Evolutionary conservation across 192 early-diverging fungal species (phyloP).

Genomic region (Helicostylum pulchrum): DNA sequence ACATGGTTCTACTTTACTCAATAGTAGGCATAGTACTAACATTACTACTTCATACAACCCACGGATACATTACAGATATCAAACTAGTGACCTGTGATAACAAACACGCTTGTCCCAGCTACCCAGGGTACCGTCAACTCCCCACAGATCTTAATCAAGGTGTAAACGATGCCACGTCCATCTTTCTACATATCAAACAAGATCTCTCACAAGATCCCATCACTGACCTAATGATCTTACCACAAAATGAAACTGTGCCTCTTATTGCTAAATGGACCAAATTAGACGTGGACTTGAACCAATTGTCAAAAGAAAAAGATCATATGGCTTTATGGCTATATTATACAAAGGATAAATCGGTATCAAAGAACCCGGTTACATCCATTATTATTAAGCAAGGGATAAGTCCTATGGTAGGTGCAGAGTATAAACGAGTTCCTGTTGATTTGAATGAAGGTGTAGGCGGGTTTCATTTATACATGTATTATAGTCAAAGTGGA

Average conservation of each 20-base stretch:
- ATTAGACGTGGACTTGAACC: constrained; percentile 17
- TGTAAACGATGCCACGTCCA: constrained; percentile 1
- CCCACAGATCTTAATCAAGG: constrained; percentile 18
- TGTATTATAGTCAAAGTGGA: constrained; percentile 24
- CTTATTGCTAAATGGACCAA: constrained; percentile 11
- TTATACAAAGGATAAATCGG: constrained; percentile 23
- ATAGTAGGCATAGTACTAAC: not conserved
- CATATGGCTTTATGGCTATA: constrained; percentile 15
- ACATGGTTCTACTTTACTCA: not conserved
- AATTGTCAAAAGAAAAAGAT: not conserved
- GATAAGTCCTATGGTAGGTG: constrained; percentile 26
- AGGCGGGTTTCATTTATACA: constrained; percentile 19
- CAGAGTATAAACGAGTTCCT: constrained; percentile 40
- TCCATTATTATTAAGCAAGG: constrained; percentile 45
- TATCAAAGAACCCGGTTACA: constrained; percentile 32
- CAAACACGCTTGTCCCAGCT: constrained; percentile 12
- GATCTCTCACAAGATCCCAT: constrained; percentile 17
- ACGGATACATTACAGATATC: constrained; percentile 21
- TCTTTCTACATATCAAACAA: constrained; percentile 26
- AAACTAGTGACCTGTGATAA: constrained; percentile 16
- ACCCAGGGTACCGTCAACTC: constrained; percentile 20
- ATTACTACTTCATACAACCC: not conserved
- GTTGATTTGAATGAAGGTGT: constrained; percentile 40
- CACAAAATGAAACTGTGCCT: not conserved
- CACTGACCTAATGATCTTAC: constrained; percentile 13